Evolutionary conservation across 352 stramenopile genomes (phyloP).

Genomic region (Pythium sp.): DNA sequence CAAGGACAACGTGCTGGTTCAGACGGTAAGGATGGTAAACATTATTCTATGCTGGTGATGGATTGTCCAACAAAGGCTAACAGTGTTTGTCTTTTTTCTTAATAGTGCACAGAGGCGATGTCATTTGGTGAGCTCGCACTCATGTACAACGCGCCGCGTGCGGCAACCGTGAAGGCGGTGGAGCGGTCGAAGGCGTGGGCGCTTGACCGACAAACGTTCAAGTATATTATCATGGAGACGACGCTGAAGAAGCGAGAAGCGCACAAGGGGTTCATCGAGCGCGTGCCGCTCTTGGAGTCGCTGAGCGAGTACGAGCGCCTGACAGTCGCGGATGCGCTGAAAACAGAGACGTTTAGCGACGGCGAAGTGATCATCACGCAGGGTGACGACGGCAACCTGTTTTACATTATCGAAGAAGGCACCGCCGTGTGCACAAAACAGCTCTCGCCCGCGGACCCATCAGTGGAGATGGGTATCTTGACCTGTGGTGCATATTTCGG

Average conservation of each 20-base stretch:
- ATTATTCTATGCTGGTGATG: background rate
- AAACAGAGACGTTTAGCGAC: constrained; percentile 79
- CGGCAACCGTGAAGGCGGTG: constrained; percentile 92
- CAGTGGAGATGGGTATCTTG: constrained; percentile 87
- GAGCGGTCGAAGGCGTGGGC: constrained; percentile 92
- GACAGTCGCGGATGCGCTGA: constrained; percentile 85
- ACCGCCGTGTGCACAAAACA: constrained; percentile 82
- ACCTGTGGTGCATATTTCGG: constrained; percentile 94
- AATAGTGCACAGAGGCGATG: constrained; percentile 77
- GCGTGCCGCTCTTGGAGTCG: constrained; percentile 88
- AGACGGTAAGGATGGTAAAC: constrained; percentile 39
- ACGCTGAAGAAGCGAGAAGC: constrained; percentile 87
- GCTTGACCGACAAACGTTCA: constrained; percentile 87
- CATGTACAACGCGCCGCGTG: constrained; percentile 96
- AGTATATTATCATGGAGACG: constrained; percentile 91
- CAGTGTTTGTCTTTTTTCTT: background rate
- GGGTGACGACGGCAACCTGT: constrained; percentile 86
- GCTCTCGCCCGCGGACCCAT: constrained; percentile 59
- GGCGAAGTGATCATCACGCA: constrained; percentile 90
- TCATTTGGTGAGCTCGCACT: constrained; percentile 97
- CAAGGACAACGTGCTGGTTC: constrained; percentile 85
- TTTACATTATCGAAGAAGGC: constrained; percentile 91
- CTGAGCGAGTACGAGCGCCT: constrained; percentile 89
- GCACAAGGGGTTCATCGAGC: constrained; percentile 88
- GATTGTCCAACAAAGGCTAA: background rate